Base-by-base conservation (phyloP, 306 rosid species). In the Cicer judaicum region DNA sequence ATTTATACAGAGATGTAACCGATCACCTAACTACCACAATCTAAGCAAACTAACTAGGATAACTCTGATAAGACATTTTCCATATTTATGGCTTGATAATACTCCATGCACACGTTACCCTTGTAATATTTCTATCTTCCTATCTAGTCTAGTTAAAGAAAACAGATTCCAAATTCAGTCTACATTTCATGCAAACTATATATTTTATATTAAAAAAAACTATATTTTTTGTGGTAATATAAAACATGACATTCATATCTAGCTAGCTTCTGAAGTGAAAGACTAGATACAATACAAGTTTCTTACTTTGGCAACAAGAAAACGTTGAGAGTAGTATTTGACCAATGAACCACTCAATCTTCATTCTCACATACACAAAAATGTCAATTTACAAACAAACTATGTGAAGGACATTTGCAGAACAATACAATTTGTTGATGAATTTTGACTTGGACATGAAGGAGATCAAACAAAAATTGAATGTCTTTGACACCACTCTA, bases 401-500 rank as follows among this genome's bases (percentile, higher is more conserved):
- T 18, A 4, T 47, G 52, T 55, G 38, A 18, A 55, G 9, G 38
- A 19, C 1, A 55, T 18, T 3, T 34, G 7, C 43, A 60, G 39
- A 60, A 60, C 10, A 60, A 60, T 24, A 5, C 4, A 29, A 10
- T 24, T 52, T 52, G 15, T 19, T 52, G 7, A 52, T 14, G 24
- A 4, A 52, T 21, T 57, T 87, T 77, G 83, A 80, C 86, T 87
- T 89, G 10, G 53, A 54, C 42, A 81, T 60, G 73, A 87, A 85
- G 94, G 80, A 79, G 85, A 77, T 75, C 79, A 68, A 83, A 47
- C 57, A 49, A 18, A 60, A 80, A 64, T 77, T 69, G 86, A 71
- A 49, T 89, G 81, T 82, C 94, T 89, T 87, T 56, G 87, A 89
- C 84, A 85, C 75, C 85, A 89, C 87, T 85, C 88, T 76, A 70